Conservation (phyloP, 768 basidiomycete genomes). For the Auriscalpium orientale region DNA sequence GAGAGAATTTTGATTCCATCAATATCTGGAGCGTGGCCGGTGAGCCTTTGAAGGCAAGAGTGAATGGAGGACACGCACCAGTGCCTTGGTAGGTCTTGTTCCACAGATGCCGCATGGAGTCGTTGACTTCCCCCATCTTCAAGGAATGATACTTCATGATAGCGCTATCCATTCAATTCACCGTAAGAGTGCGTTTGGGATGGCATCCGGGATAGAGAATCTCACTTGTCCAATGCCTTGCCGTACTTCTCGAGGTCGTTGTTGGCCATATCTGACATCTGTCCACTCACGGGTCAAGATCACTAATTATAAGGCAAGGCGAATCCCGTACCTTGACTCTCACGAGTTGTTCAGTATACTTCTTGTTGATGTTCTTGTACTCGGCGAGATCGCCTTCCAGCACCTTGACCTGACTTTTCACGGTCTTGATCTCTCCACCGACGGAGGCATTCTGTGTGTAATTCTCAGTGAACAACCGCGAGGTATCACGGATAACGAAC, state of each 20-base stretch:
- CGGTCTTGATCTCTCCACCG: conserved; percentile 74
- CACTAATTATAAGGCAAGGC: too few relatives aligned
- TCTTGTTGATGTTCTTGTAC: conserved; percentile 79
- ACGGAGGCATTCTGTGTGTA: conserved; percentile 62
- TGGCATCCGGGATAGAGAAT: background rate
- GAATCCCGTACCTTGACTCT: conserved; percentile 73
- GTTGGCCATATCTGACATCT: conserved; percentile 99
- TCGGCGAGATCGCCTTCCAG: conserved; percentile 70
- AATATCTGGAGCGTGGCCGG: conserved; percentile 55
- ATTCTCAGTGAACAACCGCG: background rate
- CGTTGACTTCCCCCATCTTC: conserved; percentile 99
- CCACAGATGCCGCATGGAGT: conserved; percentile 95
- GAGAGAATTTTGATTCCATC: conserved; percentile 95
- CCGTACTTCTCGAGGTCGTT: conserved; percentile 95
- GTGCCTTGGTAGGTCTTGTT: conserved; percentile 99
- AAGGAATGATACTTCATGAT: conserved; percentile 97
- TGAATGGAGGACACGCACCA: conserved; percentile 39
- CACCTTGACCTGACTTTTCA: conserved; percentile 56
- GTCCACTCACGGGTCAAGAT: background rate
- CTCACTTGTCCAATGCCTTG: conserved; percentile 93
- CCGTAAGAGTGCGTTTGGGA: too few relatives aligned
- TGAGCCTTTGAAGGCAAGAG: background rate
- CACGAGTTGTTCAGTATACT: conserved; percentile 85
- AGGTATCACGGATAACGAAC: conserved; percentile 5
- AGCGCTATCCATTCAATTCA: conserved; percentile 44